Evolutionary conservation across 2,329 filamentous ascomycete genomes (phyloP), one percentile per base, ranked within the genome.

Genomic region (Diaporthe amygdali): DNA sequence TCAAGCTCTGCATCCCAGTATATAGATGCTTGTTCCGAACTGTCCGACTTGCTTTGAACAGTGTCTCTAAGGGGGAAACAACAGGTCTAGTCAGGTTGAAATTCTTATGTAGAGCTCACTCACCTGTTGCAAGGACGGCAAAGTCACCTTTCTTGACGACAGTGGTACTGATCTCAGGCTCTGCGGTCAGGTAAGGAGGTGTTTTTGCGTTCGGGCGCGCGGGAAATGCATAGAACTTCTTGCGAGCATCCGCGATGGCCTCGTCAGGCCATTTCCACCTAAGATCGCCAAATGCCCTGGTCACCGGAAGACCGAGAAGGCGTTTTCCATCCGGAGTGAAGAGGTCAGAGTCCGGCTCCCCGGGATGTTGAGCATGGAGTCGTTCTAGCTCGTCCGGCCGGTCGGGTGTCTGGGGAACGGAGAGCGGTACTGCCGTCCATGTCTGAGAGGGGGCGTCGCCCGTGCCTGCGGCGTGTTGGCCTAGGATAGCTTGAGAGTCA

Each of bases 151-250:
- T 79, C 6, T 86, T 80, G 7, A 93, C 81, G 39, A 81, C 79
- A 0, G 85, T 88, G 4, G 87, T 89, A 2, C 86, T 90, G 32
- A 94, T 82, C 39, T 90, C 90, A 0, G 92, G 92, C 76, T 90
- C 86, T 0, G 91, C 91, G 0, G 89, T 93, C 75, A 93, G 80
- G 79, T 94, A 94, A 0, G 92, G 92, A 3, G 90, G 91, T 0
- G 89, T 88, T 66, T 82, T 79, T 73, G 81, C 81, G 17, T 83
- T 80, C 2, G 87, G 85, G 0, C 84, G 80, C 0, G 83, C 83
- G 1, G 75, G 75, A 2, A 84, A 84, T 32, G 86, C 88, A 77
- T 83, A 88, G 79, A 84, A 90, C 64, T 84, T 83, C 70, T 87
- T 51, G 54, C 22, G 14, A 3, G 44, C 27, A 2, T 32, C 47